A percentile compares a stretch with the other conserved stretches of the same genome.
phyloP scores from a whole-genome alignment of 2,329 filamentous ascomycete genomes.

The Arthrobotrys sphaeroides region DNA sequence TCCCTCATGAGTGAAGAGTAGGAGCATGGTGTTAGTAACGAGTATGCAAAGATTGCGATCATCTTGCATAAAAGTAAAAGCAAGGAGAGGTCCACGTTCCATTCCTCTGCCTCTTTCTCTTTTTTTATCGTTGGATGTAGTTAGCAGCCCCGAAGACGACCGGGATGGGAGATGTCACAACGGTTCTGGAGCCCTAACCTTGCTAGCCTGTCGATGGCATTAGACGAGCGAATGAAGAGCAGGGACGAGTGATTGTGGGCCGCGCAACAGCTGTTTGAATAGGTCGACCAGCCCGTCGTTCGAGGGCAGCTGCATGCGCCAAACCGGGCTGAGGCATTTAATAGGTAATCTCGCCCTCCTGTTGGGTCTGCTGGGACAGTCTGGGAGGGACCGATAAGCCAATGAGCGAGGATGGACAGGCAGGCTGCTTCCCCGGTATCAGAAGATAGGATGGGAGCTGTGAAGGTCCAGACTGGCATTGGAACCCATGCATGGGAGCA shows the following conservation, averaged over 20 bases:
- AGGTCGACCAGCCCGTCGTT: too few relatives aligned
- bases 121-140: too few relatives aligned
- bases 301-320: conserved; percentile 45
- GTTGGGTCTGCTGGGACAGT: conserved; percentile 49
- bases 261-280: too few relatives aligned
- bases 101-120: not conserved
- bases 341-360: conserved; percentile 37
- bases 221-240: conserved; percentile 40
- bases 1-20: conserved; percentile 8
- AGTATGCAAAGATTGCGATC: conserved; percentile 38
- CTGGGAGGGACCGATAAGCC: conserved; percentile 40
- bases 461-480: conserved; percentile 11
- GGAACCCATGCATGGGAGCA: conserved; percentile 20
- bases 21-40: conserved; percentile 22
- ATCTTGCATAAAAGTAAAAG: conserved; percentile 41
- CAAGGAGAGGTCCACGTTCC: not conserved
- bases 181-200: not conserved
- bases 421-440: conserved; percentile 39
- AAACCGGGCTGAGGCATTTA: conserved; percentile 53
- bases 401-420: conserved; percentile 22
- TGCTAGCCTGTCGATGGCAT: not conserved
- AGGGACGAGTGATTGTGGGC: conserved; percentile 3
- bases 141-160: not conserved
- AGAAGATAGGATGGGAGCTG: conserved; percentile 10
- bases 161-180: conserved; percentile 10